Evolutionary conservation across 192 early-diverging fungal species (phyloP), one percentile per base, ranked within the genome.

Genomic region (Linderina pennispora): DNA sequence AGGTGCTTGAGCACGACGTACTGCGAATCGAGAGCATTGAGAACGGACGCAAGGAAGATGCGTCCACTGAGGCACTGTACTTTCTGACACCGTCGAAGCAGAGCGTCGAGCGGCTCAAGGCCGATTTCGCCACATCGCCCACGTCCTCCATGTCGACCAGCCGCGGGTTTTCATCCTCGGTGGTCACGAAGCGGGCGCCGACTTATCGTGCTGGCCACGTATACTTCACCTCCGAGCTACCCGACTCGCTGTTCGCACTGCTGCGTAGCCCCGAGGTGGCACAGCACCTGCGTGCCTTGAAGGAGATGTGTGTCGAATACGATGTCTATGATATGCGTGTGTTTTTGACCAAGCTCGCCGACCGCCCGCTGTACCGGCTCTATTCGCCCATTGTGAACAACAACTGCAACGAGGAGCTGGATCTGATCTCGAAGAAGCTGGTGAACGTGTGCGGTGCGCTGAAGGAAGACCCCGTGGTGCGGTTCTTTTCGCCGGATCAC

Each of bases 381-480:
- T 77, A 69, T 40, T 77, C 75, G 36, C 75, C 75, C 15, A 53
- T 73, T n/a, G 45, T 61, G 8, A 23, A 55, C 8, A 49, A 58
- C 4, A 44, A 41, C 8, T 60, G 63, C 49, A 61, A 60, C 25
- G 60, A 62, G 38, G 69, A 77, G 57, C 54, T 77, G 19, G 75
- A 77, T 38, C 36, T 73, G 42, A 65, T 77, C 9, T 67, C 69
- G 11, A 73, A 68, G 21, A 70, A 94, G 80, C 61, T 99, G 13
- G 77, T 89, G 5, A 93, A 91, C 15, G 83, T 97, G 1, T 82
- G 93, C 43, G 85, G 83, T 2, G 83, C 89, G 7, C 62, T 98
- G 16, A 92, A 90, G 25, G 92, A 96, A 41, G 87, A 84, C 50
- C 97, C 97, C 2, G 80, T 89, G 26, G 91, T 99, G 48, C 80